Evolutionary conservation across 768 basidiomycete genomes (phyloP).

Genomic region (Pulveroboletus sp.): DNA sequence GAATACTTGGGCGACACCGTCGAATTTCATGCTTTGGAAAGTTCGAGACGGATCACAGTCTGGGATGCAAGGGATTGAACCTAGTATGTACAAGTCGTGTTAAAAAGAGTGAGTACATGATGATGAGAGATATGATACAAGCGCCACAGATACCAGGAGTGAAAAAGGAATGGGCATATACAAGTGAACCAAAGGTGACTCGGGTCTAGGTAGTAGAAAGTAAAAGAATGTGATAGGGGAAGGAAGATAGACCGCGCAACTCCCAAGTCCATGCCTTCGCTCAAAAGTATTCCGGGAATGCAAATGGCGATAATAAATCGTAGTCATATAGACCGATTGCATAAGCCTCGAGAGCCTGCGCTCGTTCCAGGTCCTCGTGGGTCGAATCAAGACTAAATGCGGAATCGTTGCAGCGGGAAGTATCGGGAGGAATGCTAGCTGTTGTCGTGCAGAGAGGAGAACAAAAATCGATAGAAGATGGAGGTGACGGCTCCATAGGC

Average conservation of each 20-base stretch:
- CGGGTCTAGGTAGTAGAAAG: conserved; percentile 7
- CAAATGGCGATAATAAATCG: conserved; percentile 21
- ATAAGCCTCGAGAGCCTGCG: conserved; percentile 28
- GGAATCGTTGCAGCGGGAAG: neutral
- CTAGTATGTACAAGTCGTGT: neutral
- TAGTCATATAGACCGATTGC: conserved; percentile 26
- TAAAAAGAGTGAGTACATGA: neutral
- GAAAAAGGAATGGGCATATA: neutral
- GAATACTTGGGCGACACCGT: neutral
- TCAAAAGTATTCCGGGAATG: conserved; percentile 18
- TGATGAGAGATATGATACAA: conserved; percentile 3
- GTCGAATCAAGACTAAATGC: conserved; percentile 1
- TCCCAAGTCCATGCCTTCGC: neutral
- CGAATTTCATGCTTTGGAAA: neutral
- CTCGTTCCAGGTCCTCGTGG: conserved; percentile 21
- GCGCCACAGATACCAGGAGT: neutral
- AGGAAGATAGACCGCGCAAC: neutral
- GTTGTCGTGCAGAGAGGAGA: neutral
- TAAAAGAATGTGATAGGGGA: neutral
- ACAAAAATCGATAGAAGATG: neutral
- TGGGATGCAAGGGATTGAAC: neutral
- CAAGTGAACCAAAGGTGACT: neutral
- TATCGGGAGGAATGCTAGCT: conserved; percentile 1
- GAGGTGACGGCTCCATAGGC: neutral
- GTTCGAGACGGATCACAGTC: no score